Percentiles rank a stretch among this genome's conserved stretches.
phyloP scores from a whole-genome alignment of 1,284 basidiomycete genomes.

The Ceratobasidium sp. region DNA sequence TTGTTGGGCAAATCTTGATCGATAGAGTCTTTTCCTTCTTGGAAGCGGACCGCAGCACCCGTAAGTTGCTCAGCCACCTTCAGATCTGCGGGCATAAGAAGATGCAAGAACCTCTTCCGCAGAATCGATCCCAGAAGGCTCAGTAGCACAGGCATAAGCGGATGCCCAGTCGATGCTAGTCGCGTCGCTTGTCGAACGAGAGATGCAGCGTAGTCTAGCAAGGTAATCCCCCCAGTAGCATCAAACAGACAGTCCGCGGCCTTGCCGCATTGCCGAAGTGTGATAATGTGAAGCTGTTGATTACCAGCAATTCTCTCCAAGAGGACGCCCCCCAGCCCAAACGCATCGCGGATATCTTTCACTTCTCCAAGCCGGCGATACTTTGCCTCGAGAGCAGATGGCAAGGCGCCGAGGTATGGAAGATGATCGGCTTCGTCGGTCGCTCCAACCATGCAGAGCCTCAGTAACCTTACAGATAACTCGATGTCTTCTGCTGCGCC shows the following conservation, averaged over 20 bases:
- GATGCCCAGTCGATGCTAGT: slow-evolving; percentile 1
- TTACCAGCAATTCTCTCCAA: neutral
- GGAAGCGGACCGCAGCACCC: neutral
- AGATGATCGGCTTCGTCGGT: neutral
- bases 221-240: neutral
- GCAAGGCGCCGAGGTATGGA: neutral
- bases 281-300: neutral
- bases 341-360: neutral
- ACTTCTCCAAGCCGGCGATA: slow-evolving; percentile 17
- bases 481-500: slow-evolving; percentile 12
- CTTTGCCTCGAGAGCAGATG: slow-evolving; percentile 6
- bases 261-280: neutral
- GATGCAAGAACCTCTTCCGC: neutral
- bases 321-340: neutral
- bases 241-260: slow-evolving; percentile 8
- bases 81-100: neutral
- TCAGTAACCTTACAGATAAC: neutral
- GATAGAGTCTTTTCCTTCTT: neutral
- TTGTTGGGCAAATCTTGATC: slow-evolving; percentile 9
- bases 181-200: neutral
- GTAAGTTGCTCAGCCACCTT: neutral
- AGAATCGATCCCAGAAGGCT: slow-evolving; percentile 7
- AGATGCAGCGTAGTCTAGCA: slow-evolving; percentile 11
- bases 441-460: neutral
- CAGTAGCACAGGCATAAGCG: neutral